Conservation (phyloP, 2,329 filamentous ascomycete genomes). For the Ceratocystiopsis minuta region DNA sequence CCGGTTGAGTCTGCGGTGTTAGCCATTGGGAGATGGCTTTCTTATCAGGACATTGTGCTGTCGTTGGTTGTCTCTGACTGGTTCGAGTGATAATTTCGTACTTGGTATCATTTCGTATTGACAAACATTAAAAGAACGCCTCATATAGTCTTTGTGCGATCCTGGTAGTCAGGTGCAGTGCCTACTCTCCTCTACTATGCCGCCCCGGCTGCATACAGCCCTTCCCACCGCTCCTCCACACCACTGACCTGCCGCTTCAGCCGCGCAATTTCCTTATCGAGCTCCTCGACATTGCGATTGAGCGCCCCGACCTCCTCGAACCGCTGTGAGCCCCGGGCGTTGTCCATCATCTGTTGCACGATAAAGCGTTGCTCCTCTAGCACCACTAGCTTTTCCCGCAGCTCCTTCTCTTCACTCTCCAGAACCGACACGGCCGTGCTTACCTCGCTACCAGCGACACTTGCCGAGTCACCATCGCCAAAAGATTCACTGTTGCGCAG, state of each 20-base stretch:
- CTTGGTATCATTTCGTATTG: not conserved
- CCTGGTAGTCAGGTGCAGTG: not conserved
- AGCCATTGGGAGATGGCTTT: too few species aligned
- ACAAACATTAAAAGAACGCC: not conserved
- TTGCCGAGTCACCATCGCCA: slow-evolving; percentile 27
- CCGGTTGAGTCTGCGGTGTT: too few species aligned
- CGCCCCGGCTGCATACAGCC: slow-evolving; percentile 22
- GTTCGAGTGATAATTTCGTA: too few species aligned
- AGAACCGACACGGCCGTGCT: slow-evolving; percentile 39
- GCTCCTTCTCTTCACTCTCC: slow-evolving; percentile 67
- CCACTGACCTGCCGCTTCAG: slow-evolving; percentile 46
- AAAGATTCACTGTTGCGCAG: slow-evolving; percentile 29
- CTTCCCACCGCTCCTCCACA: slow-evolving; percentile 43
- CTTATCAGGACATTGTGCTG: too few species aligned
- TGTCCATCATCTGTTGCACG: slow-evolving; percentile 68
- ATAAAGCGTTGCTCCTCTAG: slow-evolving; percentile 85
- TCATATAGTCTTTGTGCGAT: not conserved
- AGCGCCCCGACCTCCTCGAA: slow-evolving; percentile 78
- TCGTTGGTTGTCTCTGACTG: too few species aligned
- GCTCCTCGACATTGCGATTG: slow-evolving; percentile 62
- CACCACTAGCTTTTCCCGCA: slow-evolving; percentile 64
- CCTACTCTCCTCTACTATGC: slow-evolving; percentile 1
- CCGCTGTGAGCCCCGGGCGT: slow-evolving; percentile 55
- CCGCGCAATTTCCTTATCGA: slow-evolving; percentile 58
- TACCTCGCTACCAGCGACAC: slow-evolving; percentile 27